phyloP scores from a whole-genome alignment of 305 asterid species.

The Solanum hybrid region DNA sequence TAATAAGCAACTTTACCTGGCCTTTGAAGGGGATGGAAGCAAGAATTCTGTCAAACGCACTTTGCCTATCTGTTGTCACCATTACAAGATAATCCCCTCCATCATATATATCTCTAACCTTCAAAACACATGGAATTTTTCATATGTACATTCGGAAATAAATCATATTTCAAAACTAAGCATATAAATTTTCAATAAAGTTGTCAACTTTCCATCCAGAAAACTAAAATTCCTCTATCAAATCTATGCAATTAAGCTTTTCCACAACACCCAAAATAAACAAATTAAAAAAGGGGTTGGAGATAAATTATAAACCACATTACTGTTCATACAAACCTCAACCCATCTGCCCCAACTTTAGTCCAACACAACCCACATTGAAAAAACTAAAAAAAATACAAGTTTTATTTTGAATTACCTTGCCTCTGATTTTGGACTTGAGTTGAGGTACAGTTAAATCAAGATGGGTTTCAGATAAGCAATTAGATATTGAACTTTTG shows the following conservation, averaged over 20 bases:
- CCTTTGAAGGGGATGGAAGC: constrained; percentile 97
- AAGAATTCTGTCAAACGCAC: constrained; percentile 91
- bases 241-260: background rate
- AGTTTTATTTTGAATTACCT: constrained; percentile 27
- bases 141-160: background rate
- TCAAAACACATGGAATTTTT: constrained; percentile 16
- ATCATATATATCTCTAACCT: constrained; percentile 88
- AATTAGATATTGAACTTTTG: constrained; percentile 40
- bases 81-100: constrained; percentile 71
- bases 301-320: background rate
- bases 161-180: background rate
- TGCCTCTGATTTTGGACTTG: constrained; percentile 71
- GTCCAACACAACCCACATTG: background rate
- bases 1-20: constrained; percentile 33
- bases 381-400: background rate
- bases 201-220: background rate
- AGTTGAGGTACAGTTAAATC: constrained; percentile 63
- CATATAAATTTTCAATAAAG: background rate
- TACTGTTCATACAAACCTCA: background rate
- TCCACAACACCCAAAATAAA: background rate
- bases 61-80: constrained; percentile 88
- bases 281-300: background rate
- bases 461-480: constrained; percentile 74
- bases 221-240: background rate
- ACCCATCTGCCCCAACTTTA: background rate